Evolutionary conservation across 164 flowering plant genomes (phyloP).

Genomic region (Brasenia schreberi): DNA sequence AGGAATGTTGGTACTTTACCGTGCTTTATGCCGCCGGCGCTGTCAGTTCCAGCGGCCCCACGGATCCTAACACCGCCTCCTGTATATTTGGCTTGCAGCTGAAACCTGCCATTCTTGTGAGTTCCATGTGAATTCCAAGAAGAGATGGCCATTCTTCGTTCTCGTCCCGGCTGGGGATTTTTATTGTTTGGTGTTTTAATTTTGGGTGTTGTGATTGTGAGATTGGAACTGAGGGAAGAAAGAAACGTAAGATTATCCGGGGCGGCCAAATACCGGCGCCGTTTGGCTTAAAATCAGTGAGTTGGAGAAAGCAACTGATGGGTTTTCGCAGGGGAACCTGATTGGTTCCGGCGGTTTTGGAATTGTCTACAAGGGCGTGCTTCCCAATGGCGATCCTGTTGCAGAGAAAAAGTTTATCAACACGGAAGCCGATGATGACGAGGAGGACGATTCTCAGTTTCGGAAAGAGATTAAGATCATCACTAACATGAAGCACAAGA

Average conservation of each 20-base stretch:
- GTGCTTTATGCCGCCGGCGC: constrained; percentile 66
- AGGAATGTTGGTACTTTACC: constrained; percentile 43
- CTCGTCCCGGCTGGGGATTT: too few relatives aligned
- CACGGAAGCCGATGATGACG: constrained; percentile 33
- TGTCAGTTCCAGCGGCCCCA: constrained; percentile 48
- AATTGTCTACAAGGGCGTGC: constrained; percentile 47
- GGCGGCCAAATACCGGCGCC: constrained; percentile 44
- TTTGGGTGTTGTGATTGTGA: too few relatives aligned
- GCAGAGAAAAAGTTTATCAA: constrained; percentile 48
- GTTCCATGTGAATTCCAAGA: too few relatives aligned
- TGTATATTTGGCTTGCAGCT: constrained; percentile 41
- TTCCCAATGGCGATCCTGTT: constrained; percentile 42
- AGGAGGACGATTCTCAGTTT: constrained; percentile 40
- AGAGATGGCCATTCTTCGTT: too few relatives aligned
- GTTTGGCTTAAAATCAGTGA: constrained; percentile 48
- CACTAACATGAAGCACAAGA: constrained; percentile 56
- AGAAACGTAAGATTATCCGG: too few relatives aligned
- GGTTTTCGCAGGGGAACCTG: constrained; percentile 47
- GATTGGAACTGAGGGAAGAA: too few relatives aligned
- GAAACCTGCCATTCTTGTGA: too few relatives aligned
- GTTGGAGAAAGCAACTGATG: constrained; percentile 49
- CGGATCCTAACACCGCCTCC: constrained; percentile 27
- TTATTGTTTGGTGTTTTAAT: too few relatives aligned
- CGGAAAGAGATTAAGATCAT: constrained; percentile 70
- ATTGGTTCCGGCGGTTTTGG: constrained; percentile 65